Conservation (phyloP, 495 filamentous ascomycete genomes). For the Platismatia glauca region DNA sequence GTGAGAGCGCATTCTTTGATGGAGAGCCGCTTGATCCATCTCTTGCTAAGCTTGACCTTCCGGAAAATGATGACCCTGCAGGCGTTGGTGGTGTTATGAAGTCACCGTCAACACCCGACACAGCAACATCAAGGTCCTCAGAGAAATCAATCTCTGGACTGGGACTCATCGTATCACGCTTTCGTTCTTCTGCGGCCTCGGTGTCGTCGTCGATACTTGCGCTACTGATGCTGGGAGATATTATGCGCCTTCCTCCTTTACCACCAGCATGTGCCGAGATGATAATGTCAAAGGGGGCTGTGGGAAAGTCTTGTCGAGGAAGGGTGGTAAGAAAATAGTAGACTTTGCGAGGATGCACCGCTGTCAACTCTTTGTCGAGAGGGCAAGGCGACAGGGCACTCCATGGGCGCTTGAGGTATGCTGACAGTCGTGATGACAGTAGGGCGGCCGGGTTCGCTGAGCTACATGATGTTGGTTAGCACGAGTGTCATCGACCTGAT, state of each 20-base stretch:
- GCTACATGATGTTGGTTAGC: conserved; percentile 44
- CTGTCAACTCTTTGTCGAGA: conserved; percentile 82
- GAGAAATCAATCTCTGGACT: conserved; percentile 92
- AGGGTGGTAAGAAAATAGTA: conserved; percentile 90
- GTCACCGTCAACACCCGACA: conserved; percentile 38
- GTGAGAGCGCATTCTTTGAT: conserved; percentile 38
- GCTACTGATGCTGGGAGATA: conserved; percentile 80
- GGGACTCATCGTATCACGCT: conserved; percentile 68
- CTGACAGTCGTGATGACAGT: conserved; percentile 81
- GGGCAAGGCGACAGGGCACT: conserved; percentile 74
- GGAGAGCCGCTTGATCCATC: conserved; percentile 28
- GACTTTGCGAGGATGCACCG: conserved; percentile 85
- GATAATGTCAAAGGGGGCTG: conserved; percentile 50
- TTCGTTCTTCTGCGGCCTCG: conserved; percentile 59
- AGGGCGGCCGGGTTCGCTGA: conserved; percentile 93
- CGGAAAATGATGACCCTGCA: conserved; percentile 51
- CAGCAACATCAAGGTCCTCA: conserved; percentile 59
- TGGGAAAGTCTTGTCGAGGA: conserved; percentile 74
- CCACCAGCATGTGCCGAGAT: conserved; percentile 28
- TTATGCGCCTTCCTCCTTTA: conserved; percentile 46
- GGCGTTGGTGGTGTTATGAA: conserved; percentile 45
- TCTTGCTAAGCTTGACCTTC: conserved; percentile 32
- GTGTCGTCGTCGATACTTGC: conserved; percentile 56
- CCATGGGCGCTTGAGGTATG: conserved; percentile 86
- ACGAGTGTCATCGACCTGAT: conserved; percentile 1